These are phyloP conservation scores for Aschersonia sp. DNA, from an alignment of 2,329 filamentous ascomycete genomes.

Conservation along the genomic window DNA sequence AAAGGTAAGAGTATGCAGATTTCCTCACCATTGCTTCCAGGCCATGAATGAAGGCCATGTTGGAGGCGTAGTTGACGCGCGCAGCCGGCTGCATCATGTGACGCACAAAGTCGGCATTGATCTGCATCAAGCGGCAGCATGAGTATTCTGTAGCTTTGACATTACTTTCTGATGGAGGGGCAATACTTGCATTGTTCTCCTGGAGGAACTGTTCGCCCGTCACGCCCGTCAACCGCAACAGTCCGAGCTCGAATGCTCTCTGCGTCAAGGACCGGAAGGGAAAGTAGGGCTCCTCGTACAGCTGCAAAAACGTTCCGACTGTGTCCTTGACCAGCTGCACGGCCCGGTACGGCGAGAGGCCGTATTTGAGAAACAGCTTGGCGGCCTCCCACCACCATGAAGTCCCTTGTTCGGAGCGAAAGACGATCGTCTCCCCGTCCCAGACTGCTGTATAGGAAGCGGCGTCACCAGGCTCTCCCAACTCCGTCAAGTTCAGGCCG, in stretches of 20 bases:
- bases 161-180: neutral
- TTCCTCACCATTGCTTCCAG: conserved; percentile 63
- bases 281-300: conserved; percentile 74
- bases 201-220: conserved; percentile 63
- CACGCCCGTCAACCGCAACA: conserved; percentile 49
- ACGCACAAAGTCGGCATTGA: conserved; percentile 52
- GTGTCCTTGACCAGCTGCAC: conserved; percentile 58
- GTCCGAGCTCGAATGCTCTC: conserved; percentile 49
- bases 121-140: conserved; percentile 17
- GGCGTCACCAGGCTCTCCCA: conserved; percentile 25
- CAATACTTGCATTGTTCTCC: conserved; percentile 33
- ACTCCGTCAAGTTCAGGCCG: conserved; percentile 43
- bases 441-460: conserved; percentile 60
- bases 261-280: conserved; percentile 68
- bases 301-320: conserved; percentile 57
- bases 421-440: conserved; percentile 67
- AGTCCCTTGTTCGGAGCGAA: conserved; percentile 42
- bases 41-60: conserved; percentile 74
- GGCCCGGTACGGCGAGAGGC: conserved; percentile 60
- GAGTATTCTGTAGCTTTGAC: neutral
- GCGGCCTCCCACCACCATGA: conserved; percentile 67
- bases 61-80: conserved; percentile 88
- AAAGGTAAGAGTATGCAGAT: neutral
- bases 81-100: conserved; percentile 87
- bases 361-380: conserved; percentile 77